Evolutionary conservation across 1,284 basidiomycete genomes (phyloP), one percentile per base, ranked within the genome.

Genomic region (Trichosporon sp.): DNA sequence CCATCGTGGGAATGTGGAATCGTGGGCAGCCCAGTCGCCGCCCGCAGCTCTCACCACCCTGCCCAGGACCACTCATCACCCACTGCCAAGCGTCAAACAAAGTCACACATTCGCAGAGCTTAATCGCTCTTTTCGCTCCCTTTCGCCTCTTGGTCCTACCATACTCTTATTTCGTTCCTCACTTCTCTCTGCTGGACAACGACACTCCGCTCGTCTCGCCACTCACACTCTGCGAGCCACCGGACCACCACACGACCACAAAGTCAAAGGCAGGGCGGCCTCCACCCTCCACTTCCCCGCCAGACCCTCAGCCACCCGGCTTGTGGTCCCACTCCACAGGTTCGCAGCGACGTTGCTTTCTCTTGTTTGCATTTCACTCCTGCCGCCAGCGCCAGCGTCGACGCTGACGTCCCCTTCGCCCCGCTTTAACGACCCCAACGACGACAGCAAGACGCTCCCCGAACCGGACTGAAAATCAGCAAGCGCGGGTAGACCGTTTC

Each of bases 41-140:
- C 5, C 43, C 43, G 43, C 38, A 40, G 38, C 38, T 11, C 38
- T 40, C 38, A 40, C 11, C 12, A 12, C 8, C 7, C 38, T 12
- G 10, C 26, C 11, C 12, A 10, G 38, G 12, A 40, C 38, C 26
- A 12, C 38, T 40, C 38, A 40, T 40, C 38, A 40, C 38, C 38
- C 38, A 40, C 38, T 40, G 38, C 38, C 38, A 46, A 54, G 19
- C n/a, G 19, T 54, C 51, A 54, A 54, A 54, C 51, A 54, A 54
- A 6, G 21, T 54, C 51, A 5, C 51, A 54, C 51, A 54, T 54
- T 54, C 51, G 19, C 51, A 54, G 51, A 54, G 51, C 51, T 26
- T 54, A 54, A 54, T 54, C 51, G 46, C 26, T 26, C 26, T 26
- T 26, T n/a, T 46, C 43, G 16, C 43, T 26, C 26, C 26, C 26